Base-by-base conservation (phyloP, 2,329 filamentous ascomycete genomes). In the Fusarium albidum region DNA sequence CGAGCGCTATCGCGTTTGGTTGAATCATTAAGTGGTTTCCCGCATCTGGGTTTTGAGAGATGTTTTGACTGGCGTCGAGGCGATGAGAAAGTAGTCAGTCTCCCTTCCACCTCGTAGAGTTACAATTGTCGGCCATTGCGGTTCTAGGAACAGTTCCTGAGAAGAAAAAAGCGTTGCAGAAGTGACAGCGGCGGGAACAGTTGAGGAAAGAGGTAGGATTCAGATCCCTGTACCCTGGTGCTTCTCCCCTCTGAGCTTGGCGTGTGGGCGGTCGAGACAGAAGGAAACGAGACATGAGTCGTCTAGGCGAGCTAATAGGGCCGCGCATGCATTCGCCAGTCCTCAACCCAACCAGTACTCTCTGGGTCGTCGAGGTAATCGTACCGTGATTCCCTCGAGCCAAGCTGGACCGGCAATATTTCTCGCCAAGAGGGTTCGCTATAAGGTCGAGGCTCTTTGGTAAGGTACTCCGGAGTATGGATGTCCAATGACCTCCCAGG, bases 151-250 rank as follows among this genome's bases (percentile, higher is more conserved):
- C 35, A 47, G 46, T 32, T 26, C 34, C 52, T 47, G 53, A 45
- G 46, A 55, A 55, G 48, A 50, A 47, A 38, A 55, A 40, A 45
- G 43, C 44, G 31, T 39, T 28, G 54, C 41, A 55, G 53, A 61
- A 49, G 39, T 35, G 53, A 53, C 35, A 52, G 49, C 56, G 48
- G 38, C 52, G 62, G 59, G 49, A 55, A 60, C 54, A 45, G 45
- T 58, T 34, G 54, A 54, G 54, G 51, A 52, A 52, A 63, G 51
- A 51, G 49, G 59, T 57, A 61, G 67, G 67, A 69, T 64, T 43
- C 41, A 9, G 9, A 69, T 63, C 66, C 67, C 63, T 69, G 67
- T 49, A 29, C 31, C 55, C 55, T 50, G 52, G 42, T 54, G 57
- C 61, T 61, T 64, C 49, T 58, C 51, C 51, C 29, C 54, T 51